Conservation (phyloP, 331 rosid species). For the Prunus yedoensis region DNA sequence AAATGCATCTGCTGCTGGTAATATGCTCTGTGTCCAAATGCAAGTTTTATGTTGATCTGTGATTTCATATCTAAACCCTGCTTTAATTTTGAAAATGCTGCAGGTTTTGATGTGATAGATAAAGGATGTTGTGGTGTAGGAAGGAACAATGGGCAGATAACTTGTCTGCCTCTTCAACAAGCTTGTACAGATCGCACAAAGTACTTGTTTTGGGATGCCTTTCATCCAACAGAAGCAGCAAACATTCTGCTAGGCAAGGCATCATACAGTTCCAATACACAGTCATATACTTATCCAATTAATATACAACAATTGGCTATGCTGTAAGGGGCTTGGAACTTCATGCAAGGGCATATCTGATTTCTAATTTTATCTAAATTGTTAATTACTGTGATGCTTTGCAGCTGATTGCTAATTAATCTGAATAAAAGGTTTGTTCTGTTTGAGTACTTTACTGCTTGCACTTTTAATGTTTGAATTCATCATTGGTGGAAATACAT, state of each 20-base stretch:
- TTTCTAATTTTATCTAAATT: background rate
- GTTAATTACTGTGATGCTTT: background rate
- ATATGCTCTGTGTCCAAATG: background rate
- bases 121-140: constrained; percentile 94
- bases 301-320: constrained; percentile 69
- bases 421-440: background rate
- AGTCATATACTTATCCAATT: constrained; percentile 67
- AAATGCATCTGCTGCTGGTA: constrained; percentile 55
- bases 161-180: constrained; percentile 82
- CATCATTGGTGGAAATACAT: background rate
- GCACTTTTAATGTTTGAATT: background rate
- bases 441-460: background rate
- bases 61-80: background rate
- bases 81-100: too few relatives aligned
- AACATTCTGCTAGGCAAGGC: constrained; percentile 57
- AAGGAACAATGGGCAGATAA: constrained; percentile 83
- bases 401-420: background rate
- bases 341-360: background rate
- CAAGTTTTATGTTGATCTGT: background rate
- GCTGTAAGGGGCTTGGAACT: constrained; percentile 27
- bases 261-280: constrained; percentile 42
- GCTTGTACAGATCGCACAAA: constrained; percentile 61
- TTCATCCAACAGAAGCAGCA: constrained; percentile 82
- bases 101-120: constrained; percentile 84
- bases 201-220: constrained; percentile 89